A percentile compares a stretch with the other conserved stretches of the same genome.
Evolutionary conservation across 805 yeast species (phyloP).

Genomic region (Ogataea chonburiensis): DNA sequence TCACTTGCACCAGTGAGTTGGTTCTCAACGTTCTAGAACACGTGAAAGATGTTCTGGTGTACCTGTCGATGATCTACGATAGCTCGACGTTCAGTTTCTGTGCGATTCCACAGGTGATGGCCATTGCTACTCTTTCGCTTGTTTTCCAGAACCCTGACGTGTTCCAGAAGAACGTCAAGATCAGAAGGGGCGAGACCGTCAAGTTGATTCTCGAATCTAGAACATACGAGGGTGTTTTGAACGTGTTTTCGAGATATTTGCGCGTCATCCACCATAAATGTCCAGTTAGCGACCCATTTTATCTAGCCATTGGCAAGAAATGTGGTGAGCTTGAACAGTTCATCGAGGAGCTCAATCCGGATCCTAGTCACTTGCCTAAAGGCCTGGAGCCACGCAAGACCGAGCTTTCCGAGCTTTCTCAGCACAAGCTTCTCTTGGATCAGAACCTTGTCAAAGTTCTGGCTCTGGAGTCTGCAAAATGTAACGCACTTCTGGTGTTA

Average conservation of each 20-base stretch:
- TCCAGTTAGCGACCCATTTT: constrained; percentile 80
- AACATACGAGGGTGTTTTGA: constrained; percentile 71
- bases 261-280: constrained; percentile 77
- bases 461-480: constrained; percentile 18
- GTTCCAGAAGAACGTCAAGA: constrained; percentile 72
- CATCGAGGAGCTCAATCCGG: constrained; percentile 74
- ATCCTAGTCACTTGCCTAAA: constrained; percentile 48
- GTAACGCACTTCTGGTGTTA: constrained; percentile 18
- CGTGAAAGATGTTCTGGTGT: constrained; percentile 71
- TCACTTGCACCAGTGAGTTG: constrained; percentile 77
- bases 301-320: constrained; percentile 74
- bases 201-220: constrained; percentile 69
- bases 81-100: constrained; percentile 86
- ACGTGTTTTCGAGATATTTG: constrained; percentile 72
- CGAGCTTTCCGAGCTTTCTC: constrained; percentile 46
- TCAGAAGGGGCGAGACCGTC: constrained; percentile 87
- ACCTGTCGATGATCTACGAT: constrained; percentile 74
- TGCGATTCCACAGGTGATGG: constrained; percentile 99
- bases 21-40: constrained; percentile 78
- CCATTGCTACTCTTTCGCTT: constrained; percentile 87
- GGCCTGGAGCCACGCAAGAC: constrained; percentile 50
- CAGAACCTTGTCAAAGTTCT: constrained; percentile 20
- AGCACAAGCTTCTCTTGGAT: constrained; percentile 41
- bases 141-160: constrained; percentile 80
- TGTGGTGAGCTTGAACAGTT: constrained; percentile 89